phyloP scores from a whole-genome alignment of 352 stramenopile species.

The Phytophthora pistaciae region DNA sequence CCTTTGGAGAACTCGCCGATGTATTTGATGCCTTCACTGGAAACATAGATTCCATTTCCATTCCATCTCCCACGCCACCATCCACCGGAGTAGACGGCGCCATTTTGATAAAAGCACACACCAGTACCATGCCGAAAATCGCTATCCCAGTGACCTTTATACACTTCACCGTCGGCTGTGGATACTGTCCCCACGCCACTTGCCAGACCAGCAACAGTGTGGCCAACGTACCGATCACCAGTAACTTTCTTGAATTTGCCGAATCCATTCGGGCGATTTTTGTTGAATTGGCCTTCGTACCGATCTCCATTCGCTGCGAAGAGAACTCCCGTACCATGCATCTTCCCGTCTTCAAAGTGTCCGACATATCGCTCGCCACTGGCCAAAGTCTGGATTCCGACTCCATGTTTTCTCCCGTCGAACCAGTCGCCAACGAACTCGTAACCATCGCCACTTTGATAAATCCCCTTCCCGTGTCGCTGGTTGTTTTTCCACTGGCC shows the following conservation, averaged over 20 bases:
- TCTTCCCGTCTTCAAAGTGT: conserved; percentile 80
- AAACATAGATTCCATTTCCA: conserved; percentile 72
- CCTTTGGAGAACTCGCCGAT: conserved; percentile 68
- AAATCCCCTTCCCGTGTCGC: conserved; percentile 77
- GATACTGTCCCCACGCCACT: conserved; percentile 84
- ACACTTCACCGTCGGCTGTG: conserved; percentile 89
- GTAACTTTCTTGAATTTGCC: conserved; percentile 79
- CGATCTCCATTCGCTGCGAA: conserved; percentile 78
- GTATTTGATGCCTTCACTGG: conserved; percentile 75
- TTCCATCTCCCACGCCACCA: conserved; percentile 73
- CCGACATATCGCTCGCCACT: conserved; percentile 91
- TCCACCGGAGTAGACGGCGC: conserved; percentile 73
- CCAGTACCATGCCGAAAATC: conserved; percentile 73
- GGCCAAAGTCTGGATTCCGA: conserved; percentile 77
- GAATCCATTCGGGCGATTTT: conserved; percentile 54
- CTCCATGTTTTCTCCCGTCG: conserved; percentile 80
- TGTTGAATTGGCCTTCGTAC: conserved; percentile 80
- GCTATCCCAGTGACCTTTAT: conserved; percentile 82
- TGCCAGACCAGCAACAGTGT: conserved; percentile 66
- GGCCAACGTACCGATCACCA: conserved; percentile 73
- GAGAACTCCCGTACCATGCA: conserved; percentile 77
- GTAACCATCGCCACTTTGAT: conserved; percentile 57
- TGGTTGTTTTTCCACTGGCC: conserved; percentile 83
- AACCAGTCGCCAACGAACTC: conserved; percentile 83
- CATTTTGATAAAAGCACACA: conserved; percentile 83